A percentile compares a stretch with the other conserved stretches of the same genome.
These are phyloP conservation scores for Adansonia rubrostipa DNA, from an alignment of 441 rosid genomes.

Conservation along the genomic window DNA sequence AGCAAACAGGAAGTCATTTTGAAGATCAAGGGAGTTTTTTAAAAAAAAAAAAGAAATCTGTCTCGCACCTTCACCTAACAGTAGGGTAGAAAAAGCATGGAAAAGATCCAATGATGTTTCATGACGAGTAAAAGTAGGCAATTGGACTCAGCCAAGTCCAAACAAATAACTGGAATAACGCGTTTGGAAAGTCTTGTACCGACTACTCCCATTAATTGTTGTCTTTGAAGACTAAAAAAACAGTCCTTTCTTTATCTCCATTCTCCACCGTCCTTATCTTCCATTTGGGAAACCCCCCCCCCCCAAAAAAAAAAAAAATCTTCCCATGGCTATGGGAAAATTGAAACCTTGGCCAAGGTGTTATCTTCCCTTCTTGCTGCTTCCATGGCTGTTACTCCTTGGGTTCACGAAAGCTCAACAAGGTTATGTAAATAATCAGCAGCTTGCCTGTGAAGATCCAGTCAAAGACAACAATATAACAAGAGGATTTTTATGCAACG, in stretches of 20 bases:
- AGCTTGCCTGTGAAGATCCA: conserved; percentile 42
- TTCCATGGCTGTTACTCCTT: background rate
- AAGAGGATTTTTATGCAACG: conserved; percentile 63
- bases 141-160: background rate
- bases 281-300: background rate
- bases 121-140: background rate
- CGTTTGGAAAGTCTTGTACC: background rate
- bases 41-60: background rate
- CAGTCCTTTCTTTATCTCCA: background rate
- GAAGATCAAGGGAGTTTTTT: background rate
- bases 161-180: background rate
- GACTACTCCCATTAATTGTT: background rate
- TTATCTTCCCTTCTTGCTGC: background rate
- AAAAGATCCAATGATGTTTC: background rate
- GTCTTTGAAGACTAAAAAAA: background rate
- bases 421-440: conserved; percentile 57
- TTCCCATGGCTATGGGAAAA: background rate
- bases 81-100: background rate
- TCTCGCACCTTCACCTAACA: background rate
- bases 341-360: background rate
- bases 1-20: background rate
- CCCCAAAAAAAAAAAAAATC: background rate
- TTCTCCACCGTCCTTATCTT: too few species aligned
- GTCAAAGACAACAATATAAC: conserved; percentile 43
- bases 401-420: conserved; percentile 48